These are phyloP conservation scores for Sugiyamaella japonica DNA, from an alignment of 1,139 yeast species.

Conservation along the genomic window DNA sequence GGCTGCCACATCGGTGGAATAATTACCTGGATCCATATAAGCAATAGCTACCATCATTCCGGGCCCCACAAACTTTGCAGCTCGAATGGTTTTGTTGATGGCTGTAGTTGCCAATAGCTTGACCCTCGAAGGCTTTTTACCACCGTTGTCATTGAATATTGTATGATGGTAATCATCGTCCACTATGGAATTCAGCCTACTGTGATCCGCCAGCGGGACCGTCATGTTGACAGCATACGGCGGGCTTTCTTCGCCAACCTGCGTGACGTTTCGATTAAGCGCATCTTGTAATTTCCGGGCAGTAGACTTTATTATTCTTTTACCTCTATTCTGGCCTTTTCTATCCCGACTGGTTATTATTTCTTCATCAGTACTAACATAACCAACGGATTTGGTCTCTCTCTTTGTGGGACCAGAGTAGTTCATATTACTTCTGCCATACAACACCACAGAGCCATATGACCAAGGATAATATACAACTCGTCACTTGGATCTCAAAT, in stretches of 20 bases:
- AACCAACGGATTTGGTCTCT: background rate
- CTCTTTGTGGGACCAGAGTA: background rate
- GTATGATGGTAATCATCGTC: background rate
- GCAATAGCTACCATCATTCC: slow-evolving; percentile 77
- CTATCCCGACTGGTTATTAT: background rate
- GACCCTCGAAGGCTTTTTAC: background rate
- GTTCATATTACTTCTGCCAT: background rate
- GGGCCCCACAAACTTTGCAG: slow-evolving; percentile 61
- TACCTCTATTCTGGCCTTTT: background rate
- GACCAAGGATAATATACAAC: too few relatives aligned
- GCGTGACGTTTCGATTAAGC: background rate
- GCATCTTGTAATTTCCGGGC: background rate
- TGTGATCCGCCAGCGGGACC: background rate
- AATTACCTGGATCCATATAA: slow-evolving; percentile 85
- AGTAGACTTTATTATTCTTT: background rate
- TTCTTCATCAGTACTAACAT: background rate
- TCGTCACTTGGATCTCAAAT: background rate
- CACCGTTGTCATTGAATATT: background rate
- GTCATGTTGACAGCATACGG: background rate
- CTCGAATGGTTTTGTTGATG: background rate
- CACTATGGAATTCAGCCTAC: background rate
- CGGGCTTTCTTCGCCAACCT: background rate
- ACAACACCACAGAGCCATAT: too few relatives aligned
- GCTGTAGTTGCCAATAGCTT: background rate
- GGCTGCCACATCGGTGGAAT: slow-evolving; percentile 75